These are phyloP conservation scores for Debaryomyces fabryi DNA, from an alignment of 1,139 yeast species.

Conservation along the genomic window DNA sequence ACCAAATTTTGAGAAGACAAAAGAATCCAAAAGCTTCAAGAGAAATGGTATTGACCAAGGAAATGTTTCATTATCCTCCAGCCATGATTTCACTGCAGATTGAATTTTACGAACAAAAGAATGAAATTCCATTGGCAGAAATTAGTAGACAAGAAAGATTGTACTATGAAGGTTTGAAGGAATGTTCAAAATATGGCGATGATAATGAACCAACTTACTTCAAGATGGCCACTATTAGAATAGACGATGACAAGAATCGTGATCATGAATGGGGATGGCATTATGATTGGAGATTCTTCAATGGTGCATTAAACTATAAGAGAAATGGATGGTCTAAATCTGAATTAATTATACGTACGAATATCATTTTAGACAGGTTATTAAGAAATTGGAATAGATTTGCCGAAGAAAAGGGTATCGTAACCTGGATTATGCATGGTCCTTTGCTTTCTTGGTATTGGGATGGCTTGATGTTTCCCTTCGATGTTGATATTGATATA, in stretches of 20 bases:
- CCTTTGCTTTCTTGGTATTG: conserved; percentile 38
- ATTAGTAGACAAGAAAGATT: conserved; percentile 22
- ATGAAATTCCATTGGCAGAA: conserved; percentile 9
- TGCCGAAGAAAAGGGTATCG: conserved; percentile 34
- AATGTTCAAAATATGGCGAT: conserved; percentile 21
- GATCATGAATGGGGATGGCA: conserved; percentile 41
- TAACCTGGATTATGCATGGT: conserved; percentile 35
- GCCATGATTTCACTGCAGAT: conserved; percentile 22
- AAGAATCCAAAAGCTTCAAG: conserved; percentile 18
- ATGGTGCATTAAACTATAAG: conserved; percentile 34
- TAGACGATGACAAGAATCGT: conserved; percentile 26
- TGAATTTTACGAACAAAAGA: conserved; percentile 18
- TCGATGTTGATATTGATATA: conserved; percentile 59
- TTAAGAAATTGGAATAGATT: conserved; percentile 25
- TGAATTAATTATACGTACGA: conserved; percentile 27
- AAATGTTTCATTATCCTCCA: conserved; percentile 27
- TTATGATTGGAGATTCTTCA: conserved; percentile 45
- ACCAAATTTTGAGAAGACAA: conserved; percentile 19
- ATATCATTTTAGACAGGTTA: conserved; percentile 30
- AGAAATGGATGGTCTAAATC: conserved; percentile 30
- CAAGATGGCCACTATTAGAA: conserved; percentile 34
- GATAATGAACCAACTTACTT: conserved; percentile 34
- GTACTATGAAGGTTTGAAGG: conserved; percentile 29
- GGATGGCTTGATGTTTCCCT: conserved; percentile 56
- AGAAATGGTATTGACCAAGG: conserved; percentile 21